Percentiles rank a stretch among this genome's conserved stretches.
phyloP scores from a whole-genome alignment of 306 rosid genomes.

The Herpetospermum pedunculosum region DNA sequence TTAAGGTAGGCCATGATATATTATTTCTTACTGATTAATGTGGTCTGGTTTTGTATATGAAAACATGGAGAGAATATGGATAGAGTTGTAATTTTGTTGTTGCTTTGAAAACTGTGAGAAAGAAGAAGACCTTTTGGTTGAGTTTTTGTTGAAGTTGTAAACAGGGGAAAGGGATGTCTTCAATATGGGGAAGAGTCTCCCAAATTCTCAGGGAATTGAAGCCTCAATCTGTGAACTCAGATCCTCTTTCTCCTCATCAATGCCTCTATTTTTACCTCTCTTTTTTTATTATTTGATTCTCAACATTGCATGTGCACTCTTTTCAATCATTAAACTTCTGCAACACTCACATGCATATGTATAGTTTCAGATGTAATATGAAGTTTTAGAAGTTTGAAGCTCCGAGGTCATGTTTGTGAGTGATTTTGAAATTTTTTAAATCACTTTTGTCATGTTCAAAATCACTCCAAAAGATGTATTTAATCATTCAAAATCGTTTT shows the following conservation, averaged over 20 bases:
- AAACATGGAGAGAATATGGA: neutral
- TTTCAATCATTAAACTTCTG: neutral
- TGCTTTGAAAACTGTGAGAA: neutral
- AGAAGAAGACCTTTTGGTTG: neutral
- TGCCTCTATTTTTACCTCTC: neutral
- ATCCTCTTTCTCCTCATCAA: conserved; percentile 5
- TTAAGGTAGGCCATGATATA: neutral
- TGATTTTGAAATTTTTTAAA: no score
- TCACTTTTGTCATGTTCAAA: no score
- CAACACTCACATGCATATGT: conserved; percentile 1
- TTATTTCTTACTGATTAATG: neutral
- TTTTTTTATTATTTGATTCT: neutral
- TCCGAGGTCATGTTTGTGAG: no score
- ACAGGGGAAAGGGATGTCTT: neutral
- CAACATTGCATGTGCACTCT: conserved; percentile 7
- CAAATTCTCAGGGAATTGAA: conserved; percentile 5
- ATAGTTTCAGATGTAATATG: neutral
- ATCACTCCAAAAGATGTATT: no score
- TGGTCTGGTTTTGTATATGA: neutral
- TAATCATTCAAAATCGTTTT: no score
- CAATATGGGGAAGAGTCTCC: neutral
- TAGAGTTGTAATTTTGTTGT: neutral
- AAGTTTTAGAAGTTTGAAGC: neutral
- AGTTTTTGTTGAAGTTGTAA: neutral
- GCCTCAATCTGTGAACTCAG: neutral